Evolutionary conservation across 176 grass and related monocot genomes (phyloP), one percentile per base, ranked within the genome.

Genomic region (Thalia dealbata): DNA sequence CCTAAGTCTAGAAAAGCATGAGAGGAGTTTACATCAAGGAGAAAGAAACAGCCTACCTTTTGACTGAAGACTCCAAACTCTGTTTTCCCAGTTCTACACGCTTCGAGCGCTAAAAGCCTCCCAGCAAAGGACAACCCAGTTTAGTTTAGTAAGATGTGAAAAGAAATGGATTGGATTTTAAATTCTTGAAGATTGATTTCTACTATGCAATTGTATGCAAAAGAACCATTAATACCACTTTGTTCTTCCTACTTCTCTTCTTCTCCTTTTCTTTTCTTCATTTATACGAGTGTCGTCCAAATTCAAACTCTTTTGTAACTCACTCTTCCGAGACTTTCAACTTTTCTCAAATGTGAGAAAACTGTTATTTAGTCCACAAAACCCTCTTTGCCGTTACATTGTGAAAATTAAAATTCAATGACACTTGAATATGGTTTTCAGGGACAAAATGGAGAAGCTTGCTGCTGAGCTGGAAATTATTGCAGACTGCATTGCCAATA

Each of bases 371-470:
- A 32, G 14, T 64, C 28, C 12, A 65, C 11, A 14, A n/a, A 50
- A 48, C 21, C 48, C 42, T 65, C 27, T 58, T 58, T 35, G 13
- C 18, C 28, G 10, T 35, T 35, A 21, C 22, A 10, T 0, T 44
- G 69, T 68, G 7, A 15, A 45, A 22, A 41, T 12, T 26, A 56
- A 51, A 25, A 38, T 41, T 73, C 15, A 19, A 11, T 58, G 11
- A 41, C 18, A 16, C 51, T 23, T 26, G 11, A 35, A 15, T 23
- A 14, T 58, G 74, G 25, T 73, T 72, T 21, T 16, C 72, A 96
- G 92, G 76, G 86, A 87, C 46, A 92, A 87, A 81, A 84, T 93
- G 83, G 87, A 88, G 45, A 54, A 24, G 15, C 44, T 93, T 56
- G 73, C 87, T 14, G 75, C 65, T 0, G 84, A 81, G 69, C 78